Percentiles rank a stretch among this genome's conserved stretches.
phyloP scores from a whole-genome alignment of 345 rosid genomes.

The Reutealis trisperma region DNA sequence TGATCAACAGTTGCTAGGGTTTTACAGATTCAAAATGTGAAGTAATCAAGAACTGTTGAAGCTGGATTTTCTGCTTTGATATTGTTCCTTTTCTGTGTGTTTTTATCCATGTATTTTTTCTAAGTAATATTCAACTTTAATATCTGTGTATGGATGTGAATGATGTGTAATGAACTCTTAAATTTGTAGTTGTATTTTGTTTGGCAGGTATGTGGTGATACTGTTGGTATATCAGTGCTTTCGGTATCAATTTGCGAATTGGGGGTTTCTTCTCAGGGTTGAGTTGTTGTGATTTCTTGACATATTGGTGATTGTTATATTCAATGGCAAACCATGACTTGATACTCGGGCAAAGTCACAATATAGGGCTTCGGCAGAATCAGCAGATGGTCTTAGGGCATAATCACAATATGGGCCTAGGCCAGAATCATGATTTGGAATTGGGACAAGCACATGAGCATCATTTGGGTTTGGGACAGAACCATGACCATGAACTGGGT shows the following conservation, averaged over 20 bases:
- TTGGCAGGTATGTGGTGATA: slow-evolving; percentile 14
- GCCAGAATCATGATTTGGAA: slow-evolving; percentile 67
- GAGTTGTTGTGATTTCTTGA: background rate
- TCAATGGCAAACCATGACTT: slow-evolving; percentile 81
- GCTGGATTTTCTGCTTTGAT: background rate
- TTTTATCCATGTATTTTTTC: background rate
- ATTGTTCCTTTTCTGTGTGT: background rate
- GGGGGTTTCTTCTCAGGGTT: slow-evolving; percentile 3
- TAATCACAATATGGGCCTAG: slow-evolving; percentile 57
- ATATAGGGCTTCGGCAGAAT: slow-evolving; percentile 60
- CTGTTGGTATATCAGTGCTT: background rate
- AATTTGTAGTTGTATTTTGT: background rate
- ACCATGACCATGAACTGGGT: slow-evolving; percentile 59
- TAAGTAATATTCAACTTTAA: no score
- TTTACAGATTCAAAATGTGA: background rate
- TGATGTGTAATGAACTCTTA: background rate
- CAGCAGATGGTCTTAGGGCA: slow-evolving; percentile 68
- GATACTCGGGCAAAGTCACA: slow-evolving; percentile 70
- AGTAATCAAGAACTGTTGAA: background rate
- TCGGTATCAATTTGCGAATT: background rate
- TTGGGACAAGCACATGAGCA: slow-evolving; percentile 61
- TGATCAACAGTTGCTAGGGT: no score
- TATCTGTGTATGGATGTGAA: no score
- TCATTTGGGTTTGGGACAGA: slow-evolving; percentile 62
- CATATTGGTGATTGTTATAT: background rate